Percentiles rank a stretch among this genome's conserved stretches.
Evolutionary conservation across 352 stramenopile genomes (phyloP).

Genomic region (Phytophthora sp.): DNA sequence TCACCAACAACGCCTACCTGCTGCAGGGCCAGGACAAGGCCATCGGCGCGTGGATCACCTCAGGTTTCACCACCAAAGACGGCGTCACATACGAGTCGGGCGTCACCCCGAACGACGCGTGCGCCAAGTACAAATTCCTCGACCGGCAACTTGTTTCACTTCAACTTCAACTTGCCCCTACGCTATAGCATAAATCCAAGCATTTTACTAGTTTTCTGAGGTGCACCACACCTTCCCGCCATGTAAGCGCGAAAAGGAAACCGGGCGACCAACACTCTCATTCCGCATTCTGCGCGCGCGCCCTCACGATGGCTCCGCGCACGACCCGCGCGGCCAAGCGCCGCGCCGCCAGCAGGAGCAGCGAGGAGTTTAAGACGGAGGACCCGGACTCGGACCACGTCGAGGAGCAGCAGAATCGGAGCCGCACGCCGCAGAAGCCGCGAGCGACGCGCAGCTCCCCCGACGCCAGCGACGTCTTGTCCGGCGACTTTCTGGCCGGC

Average conservation of each 20-base stretch:
- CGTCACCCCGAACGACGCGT: slow-evolving; percentile 32
- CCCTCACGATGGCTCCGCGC: slow-evolving; percentile 29
- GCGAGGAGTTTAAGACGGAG: slow-evolving; percentile 27
- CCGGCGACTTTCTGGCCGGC: slow-evolving; percentile 16
- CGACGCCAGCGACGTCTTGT: slow-evolving; percentile 11
- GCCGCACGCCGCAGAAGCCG: background rate
- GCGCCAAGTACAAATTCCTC: slow-evolving; percentile 38
- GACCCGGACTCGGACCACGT: slow-evolving; percentile 22
- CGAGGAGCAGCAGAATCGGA: background rate
- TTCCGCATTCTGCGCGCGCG: background rate
- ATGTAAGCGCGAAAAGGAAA: too few species aligned
- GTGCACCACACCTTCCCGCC: background rate
- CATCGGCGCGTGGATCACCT: slow-evolving; percentile 54
- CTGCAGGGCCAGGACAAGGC: slow-evolving; percentile 58
- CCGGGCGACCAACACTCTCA: background rate
- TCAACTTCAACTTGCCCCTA: too few species aligned
- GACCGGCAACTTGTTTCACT: background rate
- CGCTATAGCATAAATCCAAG: too few species aligned
- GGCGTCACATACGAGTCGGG: slow-evolving; percentile 42
- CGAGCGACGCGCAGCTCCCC: too few species aligned
- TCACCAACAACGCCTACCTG: slow-evolving; percentile 48
- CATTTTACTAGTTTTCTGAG: background rate
- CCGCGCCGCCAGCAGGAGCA: background rate
- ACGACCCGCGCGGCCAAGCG: slow-evolving; percentile 10
- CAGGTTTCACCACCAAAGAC: slow-evolving; percentile 52